Evolutionary conservation across 1,284 basidiomycete genomes (phyloP).

Genomic region (Athelia sp.): DNA sequence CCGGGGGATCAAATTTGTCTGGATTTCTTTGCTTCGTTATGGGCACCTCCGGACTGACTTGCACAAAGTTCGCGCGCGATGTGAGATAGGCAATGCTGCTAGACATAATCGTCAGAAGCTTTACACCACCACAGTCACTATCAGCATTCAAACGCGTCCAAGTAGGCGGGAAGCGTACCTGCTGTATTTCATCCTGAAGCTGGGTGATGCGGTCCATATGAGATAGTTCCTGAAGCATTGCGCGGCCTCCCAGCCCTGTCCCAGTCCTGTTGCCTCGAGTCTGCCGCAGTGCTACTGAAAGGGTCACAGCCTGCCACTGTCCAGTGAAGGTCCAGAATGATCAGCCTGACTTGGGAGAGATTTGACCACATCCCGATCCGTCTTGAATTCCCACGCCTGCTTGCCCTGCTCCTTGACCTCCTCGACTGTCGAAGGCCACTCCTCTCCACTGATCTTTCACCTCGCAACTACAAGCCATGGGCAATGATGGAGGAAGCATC

Average conservation of each 20-base stretch:
- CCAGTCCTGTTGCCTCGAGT: background rate
- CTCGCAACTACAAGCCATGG: conserved; percentile 40
- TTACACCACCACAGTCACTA: background rate
- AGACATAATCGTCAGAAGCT: conserved; percentile 83
- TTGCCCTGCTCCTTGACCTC: background rate
- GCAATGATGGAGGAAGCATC: conserved; percentile 85
- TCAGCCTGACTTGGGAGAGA: no score
- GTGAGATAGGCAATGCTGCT: conserved; percentile 72
- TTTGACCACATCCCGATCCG: background rate
- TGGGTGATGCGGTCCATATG: conserved; percentile 88
- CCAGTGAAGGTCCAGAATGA: no score
- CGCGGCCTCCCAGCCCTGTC: conserved; percentile 32
- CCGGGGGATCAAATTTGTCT: conserved; percentile 65
- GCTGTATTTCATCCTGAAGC: conserved; percentile 83
- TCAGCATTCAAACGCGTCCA: background rate
- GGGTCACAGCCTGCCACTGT: background rate
- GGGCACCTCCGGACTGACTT: conserved; percentile 68
- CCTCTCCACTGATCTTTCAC: background rate
- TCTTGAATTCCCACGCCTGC: background rate
- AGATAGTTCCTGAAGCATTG: conserved; percentile 82
- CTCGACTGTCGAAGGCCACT: background rate
- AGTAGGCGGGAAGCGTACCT: conserved; percentile 35
- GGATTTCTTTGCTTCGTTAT: conserved; percentile 69
- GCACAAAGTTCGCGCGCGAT: conserved; percentile 64
- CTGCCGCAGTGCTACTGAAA: background rate